Conservation (phyloP, 208 protist species). For the Trypanosoma scelopori region DNA sequence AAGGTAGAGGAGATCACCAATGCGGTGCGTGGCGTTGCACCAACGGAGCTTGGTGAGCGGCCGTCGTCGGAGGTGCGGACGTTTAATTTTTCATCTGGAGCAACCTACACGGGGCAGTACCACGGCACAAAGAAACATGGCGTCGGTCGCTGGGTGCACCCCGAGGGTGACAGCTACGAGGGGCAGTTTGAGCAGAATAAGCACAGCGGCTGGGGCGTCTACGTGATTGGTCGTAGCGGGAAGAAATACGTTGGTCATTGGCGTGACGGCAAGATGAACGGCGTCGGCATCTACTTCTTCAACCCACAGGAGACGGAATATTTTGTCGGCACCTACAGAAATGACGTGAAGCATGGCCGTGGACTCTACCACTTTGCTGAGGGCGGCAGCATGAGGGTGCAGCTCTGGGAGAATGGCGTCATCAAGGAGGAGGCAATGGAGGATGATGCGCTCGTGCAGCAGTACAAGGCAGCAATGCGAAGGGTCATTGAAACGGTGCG, state of each 20-base stretch:
- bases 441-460: slow-evolving; percentile 38
- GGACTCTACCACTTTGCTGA: slow-evolving; percentile 89
- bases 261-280: slow-evolving; percentile 87
- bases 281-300: slow-evolving; percentile 90
- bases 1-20: slow-evolving; percentile 43
- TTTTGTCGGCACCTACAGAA: slow-evolving; percentile 78
- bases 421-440: slow-evolving; percentile 67
- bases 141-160: slow-evolving; percentile 84
- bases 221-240: slow-evolving; percentile 81
- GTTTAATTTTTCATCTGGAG: slow-evolving; percentile 88
- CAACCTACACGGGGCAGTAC: slow-evolving; percentile 88
- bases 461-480: slow-evolving; percentile 58
- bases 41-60: slow-evolving; percentile 56
- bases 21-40: slow-evolving; percentile 58
- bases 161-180: slow-evolving; percentile 88
- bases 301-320: slow-evolving; percentile 87
- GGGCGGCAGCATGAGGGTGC: slow-evolving; percentile 61
- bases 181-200: slow-evolving; percentile 87
- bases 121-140: slow-evolving; percentile 89
- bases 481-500: slow-evolving; percentile 64
- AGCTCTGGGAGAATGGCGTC: slow-evolving; percentile 76
- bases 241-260: slow-evolving; percentile 89
- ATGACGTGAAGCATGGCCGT: slow-evolving; percentile 83
- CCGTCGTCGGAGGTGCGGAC: slow-evolving; percentile 67
- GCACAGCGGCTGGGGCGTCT: slow-evolving; percentile 90